Percentiles rank a stretch among this genome's conserved stretches.
phyloP scores from a whole-genome alignment of 108 stramenopile species.

The Licmophora abbreviata region DNA sequence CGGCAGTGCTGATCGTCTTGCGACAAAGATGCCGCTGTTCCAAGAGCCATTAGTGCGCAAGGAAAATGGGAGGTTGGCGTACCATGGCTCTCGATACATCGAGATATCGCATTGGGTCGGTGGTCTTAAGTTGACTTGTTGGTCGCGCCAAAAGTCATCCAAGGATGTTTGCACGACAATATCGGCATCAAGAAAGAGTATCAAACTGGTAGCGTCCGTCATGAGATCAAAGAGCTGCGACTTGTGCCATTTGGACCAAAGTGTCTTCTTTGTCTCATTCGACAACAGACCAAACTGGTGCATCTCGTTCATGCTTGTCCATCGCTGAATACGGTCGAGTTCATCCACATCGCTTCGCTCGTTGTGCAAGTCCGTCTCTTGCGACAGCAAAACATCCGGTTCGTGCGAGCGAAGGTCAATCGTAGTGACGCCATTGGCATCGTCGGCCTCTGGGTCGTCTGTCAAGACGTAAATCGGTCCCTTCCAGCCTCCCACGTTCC shows the following conservation, averaged over 20 bases:
- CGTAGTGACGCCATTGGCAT: not conserved
- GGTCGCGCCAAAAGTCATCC: not conserved
- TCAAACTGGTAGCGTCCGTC: not conserved
- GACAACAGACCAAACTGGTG: too few relatives aligned
- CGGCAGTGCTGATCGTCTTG: not conserved
- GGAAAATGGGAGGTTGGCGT: not conserved
- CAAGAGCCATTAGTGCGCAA: not conserved
- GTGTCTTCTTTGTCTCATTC: not conserved
- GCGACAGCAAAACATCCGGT: not conserved
- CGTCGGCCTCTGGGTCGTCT: not conserved
- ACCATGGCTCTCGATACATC: not conserved
- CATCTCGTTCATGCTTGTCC: too few relatives aligned
- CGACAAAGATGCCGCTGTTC: not conserved
- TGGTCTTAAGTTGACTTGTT: not conserved
- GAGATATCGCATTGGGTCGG: not conserved
- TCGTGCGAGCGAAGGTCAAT: not conserved
- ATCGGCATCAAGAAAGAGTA: not conserved
- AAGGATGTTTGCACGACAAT: not conserved
- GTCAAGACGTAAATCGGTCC: slow-evolving; percentile 1
- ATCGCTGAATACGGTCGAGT: too few relatives aligned
- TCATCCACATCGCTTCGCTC: too few relatives aligned
- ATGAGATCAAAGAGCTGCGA: not conserved
- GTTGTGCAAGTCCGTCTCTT: not conserved
- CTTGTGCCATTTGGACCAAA: not conserved
- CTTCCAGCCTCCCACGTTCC: not conserved